Base-by-base conservation (phyloP, 805 yeast species). In the Priceomyces castillae region DNA sequence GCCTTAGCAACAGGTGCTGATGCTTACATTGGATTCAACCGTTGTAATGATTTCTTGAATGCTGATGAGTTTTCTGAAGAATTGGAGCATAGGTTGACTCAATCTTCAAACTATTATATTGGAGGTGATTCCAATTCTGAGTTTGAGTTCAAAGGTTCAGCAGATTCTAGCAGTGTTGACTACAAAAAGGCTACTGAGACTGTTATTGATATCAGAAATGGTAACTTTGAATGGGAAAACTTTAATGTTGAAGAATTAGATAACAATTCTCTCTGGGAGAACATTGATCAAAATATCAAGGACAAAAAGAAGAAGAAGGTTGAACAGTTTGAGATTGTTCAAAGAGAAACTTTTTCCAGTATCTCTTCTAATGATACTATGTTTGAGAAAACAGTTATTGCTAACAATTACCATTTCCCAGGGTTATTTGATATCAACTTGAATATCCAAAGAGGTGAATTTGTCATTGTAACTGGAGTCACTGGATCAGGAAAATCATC, bases 1-100 rank as follows among this genome's bases (percentile, higher is more conserved):
- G 71, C 76, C 9, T 63, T 72, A 50, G 67, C 74, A 7, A 60
- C 73, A 17, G 76, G 71, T 30, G 71, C 75, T 12, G 77, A 72
- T 51, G 76, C 75, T 7, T 56, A 58, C 31, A 64, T 69, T 52
- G 76, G 74, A 0, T 65, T 70, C 48, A 56, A 46, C 14, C 49
- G 68, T 44, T 51, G 61, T 33, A 51, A 47, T 30, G 65, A 57
- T 9, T 63, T 50, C 40, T 51, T 65, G 30, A 46, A 51, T 30
- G 49, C 65, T 28, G 55, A 50, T n/a, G 67, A 63, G 46, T 54
- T 45, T 28, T 42, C 51, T 19, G 43, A 44, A 3, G 49, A 47
- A 19, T 48, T 55, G 22, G 45, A 49, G 12, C 37, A 46, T 2
- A 46, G 40, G 22, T 43, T 54, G 15, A 33, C 39, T 30, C 40